phyloP scores from a whole-genome alignment of 257 asterid species.

The Marsdenia floribunda region DNA sequence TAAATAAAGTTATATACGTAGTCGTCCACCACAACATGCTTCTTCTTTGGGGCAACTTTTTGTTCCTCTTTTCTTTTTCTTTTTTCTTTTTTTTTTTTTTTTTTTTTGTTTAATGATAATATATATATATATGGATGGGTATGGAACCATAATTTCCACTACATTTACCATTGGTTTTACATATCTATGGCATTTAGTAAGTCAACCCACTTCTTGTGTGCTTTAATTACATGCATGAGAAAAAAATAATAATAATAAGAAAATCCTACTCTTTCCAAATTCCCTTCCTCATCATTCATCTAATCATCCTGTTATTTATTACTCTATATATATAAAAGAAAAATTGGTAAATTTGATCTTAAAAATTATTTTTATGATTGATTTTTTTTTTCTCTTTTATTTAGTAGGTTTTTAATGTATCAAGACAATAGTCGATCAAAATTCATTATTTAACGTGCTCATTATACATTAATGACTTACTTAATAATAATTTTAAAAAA shows the following conservation, averaged over 20 bases:
- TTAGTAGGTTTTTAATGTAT: no score
- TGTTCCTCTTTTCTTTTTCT: neutral
- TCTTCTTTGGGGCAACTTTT: constrained; percentile 7
- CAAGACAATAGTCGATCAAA: no score
- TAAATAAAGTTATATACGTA: neutral
- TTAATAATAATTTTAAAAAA: no score
- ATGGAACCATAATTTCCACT: constrained; percentile 11
- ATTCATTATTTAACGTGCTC: no score
- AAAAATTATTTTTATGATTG: no score
- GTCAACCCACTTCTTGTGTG: neutral
- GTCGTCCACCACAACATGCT: neutral
- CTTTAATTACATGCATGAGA: neutral
- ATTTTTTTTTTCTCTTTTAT: no score
- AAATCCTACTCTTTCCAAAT: neutral
- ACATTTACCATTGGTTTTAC: neutral
- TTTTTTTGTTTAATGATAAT: neutral
- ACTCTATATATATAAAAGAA: neutral
- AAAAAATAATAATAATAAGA: no score
- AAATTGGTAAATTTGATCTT: neutral
- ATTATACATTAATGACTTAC: no score
- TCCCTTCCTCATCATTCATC: neutral
- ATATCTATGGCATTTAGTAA: neutral
- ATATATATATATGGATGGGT: neutral
- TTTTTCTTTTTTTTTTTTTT: no score
- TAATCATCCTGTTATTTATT: neutral